Conservation (phyloP, 1,284 basidiomycete species). For the Rhodotorula sp. region DNA sequence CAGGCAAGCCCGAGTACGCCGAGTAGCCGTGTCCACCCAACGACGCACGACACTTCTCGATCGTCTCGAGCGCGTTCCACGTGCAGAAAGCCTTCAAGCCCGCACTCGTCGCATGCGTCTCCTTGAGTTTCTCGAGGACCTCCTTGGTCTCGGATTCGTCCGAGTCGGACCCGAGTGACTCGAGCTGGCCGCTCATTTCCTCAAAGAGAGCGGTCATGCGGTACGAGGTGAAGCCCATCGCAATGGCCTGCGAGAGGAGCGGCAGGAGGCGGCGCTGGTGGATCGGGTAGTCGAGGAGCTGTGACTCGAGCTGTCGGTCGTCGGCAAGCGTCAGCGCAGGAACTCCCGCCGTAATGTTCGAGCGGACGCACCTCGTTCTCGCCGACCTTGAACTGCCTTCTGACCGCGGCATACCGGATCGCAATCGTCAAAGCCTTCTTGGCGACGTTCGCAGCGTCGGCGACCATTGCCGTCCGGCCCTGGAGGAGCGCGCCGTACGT, state of each 20-base stretch:
- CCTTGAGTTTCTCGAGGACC: slow-evolving; percentile 56
- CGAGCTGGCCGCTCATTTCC: slow-evolving; percentile 54
- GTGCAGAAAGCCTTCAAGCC: slow-evolving; percentile 62
- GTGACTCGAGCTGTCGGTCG: slow-evolving; percentile 51
- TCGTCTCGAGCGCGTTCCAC: slow-evolving; percentile 58
- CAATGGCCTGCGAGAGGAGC: slow-evolving; percentile 57
- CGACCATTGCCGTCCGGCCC: slow-evolving; percentile 58
- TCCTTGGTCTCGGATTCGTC: slow-evolving; percentile 47
- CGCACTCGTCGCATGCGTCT: slow-evolving; percentile 59
- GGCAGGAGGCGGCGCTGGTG: slow-evolving; percentile 61
- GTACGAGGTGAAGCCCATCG: slow-evolving; percentile 57
- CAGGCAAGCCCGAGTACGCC: slow-evolving; percentile 57
- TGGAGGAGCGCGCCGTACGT: slow-evolving; percentile 58
- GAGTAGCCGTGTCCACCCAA: slow-evolving; percentile 61
- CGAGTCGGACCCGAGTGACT: slow-evolving; percentile 53
- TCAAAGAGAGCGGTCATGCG: slow-evolving; percentile 47
- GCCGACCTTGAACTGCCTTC: slow-evolving; percentile 56
- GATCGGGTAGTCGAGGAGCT: slow-evolving; percentile 60
- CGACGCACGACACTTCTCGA: slow-evolving; percentile 57
- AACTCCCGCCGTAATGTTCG: too few relatives aligned
- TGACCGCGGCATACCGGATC: slow-evolving; percentile 57
- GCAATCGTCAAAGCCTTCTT: slow-evolving; percentile 60
- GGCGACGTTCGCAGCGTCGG: slow-evolving; percentile 56
- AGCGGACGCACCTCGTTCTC: slow-evolving; percentile 47
- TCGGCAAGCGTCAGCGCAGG: too few relatives aligned